Evolutionary conservation across 1,284 basidiomycete genomes (phyloP).

Genomic region (Trametes polyzona): DNA sequence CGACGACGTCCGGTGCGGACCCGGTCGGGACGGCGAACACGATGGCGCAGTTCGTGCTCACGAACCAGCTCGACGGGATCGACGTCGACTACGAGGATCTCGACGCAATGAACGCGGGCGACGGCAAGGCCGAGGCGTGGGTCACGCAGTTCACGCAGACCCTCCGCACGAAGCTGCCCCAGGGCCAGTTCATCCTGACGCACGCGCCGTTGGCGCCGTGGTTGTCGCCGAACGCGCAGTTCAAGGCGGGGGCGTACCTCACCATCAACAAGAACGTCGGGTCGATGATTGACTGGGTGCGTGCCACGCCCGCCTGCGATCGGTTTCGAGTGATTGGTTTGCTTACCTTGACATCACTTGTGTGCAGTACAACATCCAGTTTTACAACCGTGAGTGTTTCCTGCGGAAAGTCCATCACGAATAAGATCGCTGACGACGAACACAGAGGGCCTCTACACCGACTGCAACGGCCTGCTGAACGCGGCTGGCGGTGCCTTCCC

Average conservation of each 20-base stretch:
- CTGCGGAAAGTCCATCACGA: background rate
- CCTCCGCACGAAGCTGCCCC: constrained; percentile 37
- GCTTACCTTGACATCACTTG: no score
- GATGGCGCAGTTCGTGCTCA: constrained; percentile 45
- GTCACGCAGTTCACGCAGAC: constrained; percentile 47
- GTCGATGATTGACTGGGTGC: constrained; percentile 43
- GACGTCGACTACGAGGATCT: constrained; percentile 65
- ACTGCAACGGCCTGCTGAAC: constrained; percentile 55
- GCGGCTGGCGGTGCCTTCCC: constrained; percentile 55
- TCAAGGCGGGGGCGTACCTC: constrained; percentile 65
- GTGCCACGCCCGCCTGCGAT: no score
- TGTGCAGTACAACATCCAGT: constrained; percentile 55
- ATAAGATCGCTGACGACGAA: background rate
- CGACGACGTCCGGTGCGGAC: constrained; percentile 48
- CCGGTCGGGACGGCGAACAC: constrained; percentile 46
- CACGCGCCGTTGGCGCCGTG: constrained; percentile 56
- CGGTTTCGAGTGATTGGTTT: no score
- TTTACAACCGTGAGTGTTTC: constrained; percentile 60
- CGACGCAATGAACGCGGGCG: constrained; percentile 44
- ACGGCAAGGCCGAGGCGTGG: constrained; percentile 45
- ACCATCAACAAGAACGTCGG: constrained; percentile 59
- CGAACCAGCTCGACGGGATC: constrained; percentile 50
- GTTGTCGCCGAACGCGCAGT: constrained; percentile 51
- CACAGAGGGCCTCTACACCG: constrained; percentile 60
- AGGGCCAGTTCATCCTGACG: constrained; percentile 40